Evolutionary conservation across 2,329 filamentous ascomycete genomes (phyloP), one percentile per base, ranked within the genome.

Genomic region (Venturia carpophila): DNA sequence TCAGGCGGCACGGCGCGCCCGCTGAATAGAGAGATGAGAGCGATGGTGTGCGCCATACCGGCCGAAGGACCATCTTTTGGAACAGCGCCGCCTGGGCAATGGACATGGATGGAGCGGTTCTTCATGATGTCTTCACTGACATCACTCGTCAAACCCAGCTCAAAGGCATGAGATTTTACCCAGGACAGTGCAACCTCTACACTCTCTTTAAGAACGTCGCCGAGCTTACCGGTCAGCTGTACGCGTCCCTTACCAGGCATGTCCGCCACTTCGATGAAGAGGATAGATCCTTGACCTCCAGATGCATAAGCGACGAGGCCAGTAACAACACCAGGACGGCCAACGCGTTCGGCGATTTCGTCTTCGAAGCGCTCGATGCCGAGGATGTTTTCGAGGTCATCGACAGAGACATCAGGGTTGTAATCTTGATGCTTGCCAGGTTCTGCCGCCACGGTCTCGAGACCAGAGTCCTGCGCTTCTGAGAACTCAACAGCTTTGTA

Each of bases 191-290:
- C 94, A 24, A 99, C 94, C 76, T 97, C 93, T 52, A 97, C 94
- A 68, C 88, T 93, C 77, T 99, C 94, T 77, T 97, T 97, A 66
- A 99, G 85, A 39, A 99, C 94, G 70, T 97, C 92, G 68, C 94
- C 94, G 7, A 99, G 86, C 75, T 96, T 97, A 67, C 94, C 94
- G 0, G 94, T 99, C 34, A 99, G 86, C 77, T 97, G 94, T 43
- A 99, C 91, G 64, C 89, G 87, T 42, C 94, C 94, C 65, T 85
- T 88, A 55, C 94, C 94, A 0, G 94, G 94, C 92, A 97, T 97
- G 73, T 96, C 92, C 13, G 93, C 91, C 56, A 97, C 91, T 77
- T 99, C 94, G 71, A 99, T 99, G 80, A 99, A 99, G 65, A 99
- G 83, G 71, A 99, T 99, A 73, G 90, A 92, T 68, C 94, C 94